A percentile compares a stretch with the other conserved stretches of the same genome.
Conservation (phyloP, 495 filamentous ascomycete genomes). For the Penicillium tannophilum region DNA sequence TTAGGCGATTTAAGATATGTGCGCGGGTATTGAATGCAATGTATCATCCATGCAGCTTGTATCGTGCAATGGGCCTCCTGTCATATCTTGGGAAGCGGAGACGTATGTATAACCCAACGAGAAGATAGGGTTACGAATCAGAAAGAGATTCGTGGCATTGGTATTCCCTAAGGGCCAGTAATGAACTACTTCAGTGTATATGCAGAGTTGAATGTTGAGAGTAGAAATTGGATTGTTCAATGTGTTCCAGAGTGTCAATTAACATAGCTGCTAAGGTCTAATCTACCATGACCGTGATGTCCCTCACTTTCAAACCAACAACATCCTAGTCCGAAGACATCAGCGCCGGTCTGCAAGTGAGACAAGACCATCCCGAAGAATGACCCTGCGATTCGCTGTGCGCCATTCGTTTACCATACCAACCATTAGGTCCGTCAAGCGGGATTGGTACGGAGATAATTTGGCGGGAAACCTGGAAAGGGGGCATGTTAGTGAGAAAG, state of each 20-base stretch:
- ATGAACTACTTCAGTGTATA: too few relatives aligned
- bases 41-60: not conserved
- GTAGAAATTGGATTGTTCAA: not conserved
- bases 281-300: slow-evolving; percentile 31
- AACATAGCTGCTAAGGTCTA: not conserved
- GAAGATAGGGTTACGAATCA: too few relatives aligned
- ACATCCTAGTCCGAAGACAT: slow-evolving; percentile 39
- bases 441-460: slow-evolving; percentile 56
- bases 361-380: slow-evolving; percentile 33
- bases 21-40: not conserved
- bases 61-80: too few relatives aligned
- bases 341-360: slow-evolving; percentile 56
- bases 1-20: too few relatives aligned
- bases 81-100: too few relatives aligned
- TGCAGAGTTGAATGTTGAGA: too few relatives aligned
- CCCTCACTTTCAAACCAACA: slow-evolving; percentile 56
- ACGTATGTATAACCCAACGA: too few relatives aligned
- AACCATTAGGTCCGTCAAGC: slow-evolving; percentile 43
- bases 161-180: too few relatives aligned
- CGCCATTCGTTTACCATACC: slow-evolving; percentile 56
- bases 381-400: slow-evolving; percentile 37
- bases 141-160: too few relatives aligned
- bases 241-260: not conserved
- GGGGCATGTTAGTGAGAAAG: not conserved
- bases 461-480: slow-evolving; percentile 27